phyloP scores from a whole-genome alignment of 768 basidiomycete genomes.

The Mycena galericulata region DNA sequence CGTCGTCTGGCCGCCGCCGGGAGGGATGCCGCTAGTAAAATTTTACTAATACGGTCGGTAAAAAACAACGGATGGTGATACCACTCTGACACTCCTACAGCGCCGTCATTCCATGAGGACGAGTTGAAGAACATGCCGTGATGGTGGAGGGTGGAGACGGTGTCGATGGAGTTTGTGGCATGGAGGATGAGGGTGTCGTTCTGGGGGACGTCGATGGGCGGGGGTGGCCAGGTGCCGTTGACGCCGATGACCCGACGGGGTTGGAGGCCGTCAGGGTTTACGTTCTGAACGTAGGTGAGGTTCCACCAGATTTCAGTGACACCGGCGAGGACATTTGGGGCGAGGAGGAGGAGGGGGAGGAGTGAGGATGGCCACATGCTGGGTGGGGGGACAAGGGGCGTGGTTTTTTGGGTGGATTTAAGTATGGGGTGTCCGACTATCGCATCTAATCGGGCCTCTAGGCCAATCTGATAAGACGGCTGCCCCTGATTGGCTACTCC shows the following conservation, averaged over 20 bases:
- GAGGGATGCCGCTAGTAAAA: slow-evolving; percentile 76
- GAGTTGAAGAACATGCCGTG: slow-evolving; percentile 97
- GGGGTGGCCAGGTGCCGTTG: slow-evolving; percentile 96
- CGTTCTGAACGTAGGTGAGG: slow-evolving; percentile 83
- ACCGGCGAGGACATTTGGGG: slow-evolving; percentile 65
- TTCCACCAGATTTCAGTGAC: slow-evolving; percentile 90
- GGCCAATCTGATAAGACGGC: not conserved
- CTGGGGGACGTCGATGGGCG: slow-evolving; percentile 78
- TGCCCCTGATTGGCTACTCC: not conserved
- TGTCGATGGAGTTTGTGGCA: slow-evolving; percentile 76
- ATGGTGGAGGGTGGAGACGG: slow-evolving; percentile 82
- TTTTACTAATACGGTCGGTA: not conserved
- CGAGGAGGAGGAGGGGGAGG: slow-evolving; percentile 47
- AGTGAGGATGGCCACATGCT: slow-evolving; percentile 39
- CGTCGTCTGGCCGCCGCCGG: slow-evolving; percentile 71
- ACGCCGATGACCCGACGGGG: slow-evolving; percentile 86
- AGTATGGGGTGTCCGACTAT: not conserved
- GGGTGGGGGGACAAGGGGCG: slow-evolving; percentile 11
- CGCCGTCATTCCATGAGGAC: slow-evolving; percentile 91
- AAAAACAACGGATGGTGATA: slow-evolving; percentile 39
- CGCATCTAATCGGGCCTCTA: not conserved
- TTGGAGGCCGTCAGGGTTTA: slow-evolving; percentile 87
- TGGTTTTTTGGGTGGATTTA: slow-evolving; percentile 16
- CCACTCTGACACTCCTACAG: slow-evolving; percentile 87
- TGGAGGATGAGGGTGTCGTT: slow-evolving; percentile 85